Percentiles rank a stretch among this genome's conserved stretches.
phyloP scores from a whole-genome alignment of 202 grass and related monocot species.

The Cymbopogon flexuosus region DNA sequence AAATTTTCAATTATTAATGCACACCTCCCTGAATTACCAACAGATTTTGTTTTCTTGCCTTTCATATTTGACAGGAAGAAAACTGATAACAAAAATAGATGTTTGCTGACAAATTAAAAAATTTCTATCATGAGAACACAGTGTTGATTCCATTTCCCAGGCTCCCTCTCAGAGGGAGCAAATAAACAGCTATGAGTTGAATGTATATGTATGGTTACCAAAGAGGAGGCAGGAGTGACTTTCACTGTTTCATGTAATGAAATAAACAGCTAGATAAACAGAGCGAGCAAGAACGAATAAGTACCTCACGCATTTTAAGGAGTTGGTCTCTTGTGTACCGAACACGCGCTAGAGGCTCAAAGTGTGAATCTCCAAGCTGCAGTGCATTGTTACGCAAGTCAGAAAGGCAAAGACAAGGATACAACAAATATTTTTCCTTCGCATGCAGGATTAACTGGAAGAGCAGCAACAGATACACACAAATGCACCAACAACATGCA shows the following conservation, averaged over 20 bases:
- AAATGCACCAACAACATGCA: not conserved
- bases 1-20: not conserved
- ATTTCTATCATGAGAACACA: not conserved
- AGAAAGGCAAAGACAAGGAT: not conserved
- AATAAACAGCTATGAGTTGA: not conserved
- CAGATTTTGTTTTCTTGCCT: not conserved
- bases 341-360: conserved; percentile 44
- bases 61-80: not conserved
- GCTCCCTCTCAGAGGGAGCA: not conserved
- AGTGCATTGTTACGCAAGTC: not conserved
- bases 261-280: not conserved
- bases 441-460: not conserved
- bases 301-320: conserved; percentile 66
- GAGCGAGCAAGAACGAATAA: not conserved
- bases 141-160: not conserved
- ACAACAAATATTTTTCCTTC: not conserved
- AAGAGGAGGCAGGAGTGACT: not conserved
- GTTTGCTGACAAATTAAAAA: not conserved
- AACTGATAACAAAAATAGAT: not conserved
- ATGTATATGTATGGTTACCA: not conserved
- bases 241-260: not conserved
- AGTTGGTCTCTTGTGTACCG: conserved; percentile 64
- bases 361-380: conserved; percentile 51
- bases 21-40: not conserved
- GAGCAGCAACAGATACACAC: not conserved